phyloP scores from a whole-genome alignment of 352 stramenopile species.

The Phytophthora sansomeana region DNA sequence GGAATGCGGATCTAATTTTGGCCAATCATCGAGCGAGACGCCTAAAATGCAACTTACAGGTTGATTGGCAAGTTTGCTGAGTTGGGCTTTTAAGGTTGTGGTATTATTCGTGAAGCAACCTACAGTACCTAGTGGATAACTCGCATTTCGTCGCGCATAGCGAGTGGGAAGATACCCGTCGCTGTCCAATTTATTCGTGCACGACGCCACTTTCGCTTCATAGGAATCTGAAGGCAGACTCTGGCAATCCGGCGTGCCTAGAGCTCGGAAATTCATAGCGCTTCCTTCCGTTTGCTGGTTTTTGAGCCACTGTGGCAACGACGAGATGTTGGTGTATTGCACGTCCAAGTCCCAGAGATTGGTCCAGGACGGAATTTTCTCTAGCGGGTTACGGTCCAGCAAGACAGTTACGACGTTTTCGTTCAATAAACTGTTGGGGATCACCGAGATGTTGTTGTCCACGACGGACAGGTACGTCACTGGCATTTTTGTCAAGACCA shows the following conservation, averaged over 20 bases:
- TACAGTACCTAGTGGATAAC: too few species aligned
- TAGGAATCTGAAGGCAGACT: neutral
- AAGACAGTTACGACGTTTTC: constrained; percentile 41
- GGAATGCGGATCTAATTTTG: neutral
- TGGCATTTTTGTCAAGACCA: constrained; percentile 20
- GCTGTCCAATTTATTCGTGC: constrained; percentile 4
- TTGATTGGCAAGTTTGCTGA: too few species aligned
- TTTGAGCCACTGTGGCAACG: constrained; percentile 25
- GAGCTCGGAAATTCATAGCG: constrained; percentile 11
- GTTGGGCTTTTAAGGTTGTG: too few species aligned
- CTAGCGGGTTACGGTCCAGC: constrained; percentile 46
- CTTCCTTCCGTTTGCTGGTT: neutral
- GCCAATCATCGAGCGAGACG: too few species aligned
- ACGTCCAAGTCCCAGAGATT: constrained; percentile 9
- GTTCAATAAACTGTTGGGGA: constrained; percentile 33
- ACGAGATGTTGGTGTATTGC: constrained; percentile 22
- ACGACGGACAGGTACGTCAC: constrained; percentile 47
- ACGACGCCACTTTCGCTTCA: constrained; percentile 2
- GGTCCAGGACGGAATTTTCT: constrained; percentile 1
- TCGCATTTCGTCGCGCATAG: constrained; percentile 18
- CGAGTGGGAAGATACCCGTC: constrained; percentile 35
- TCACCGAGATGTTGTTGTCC: constrained; percentile 46
- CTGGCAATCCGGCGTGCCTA: constrained; percentile 27
- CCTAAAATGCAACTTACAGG: too few species aligned
- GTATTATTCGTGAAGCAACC: too few species aligned